Evolutionary conservation across 768 basidiomycete genomes (phyloP).

Genomic region (Mrakia blollopis): DNA sequence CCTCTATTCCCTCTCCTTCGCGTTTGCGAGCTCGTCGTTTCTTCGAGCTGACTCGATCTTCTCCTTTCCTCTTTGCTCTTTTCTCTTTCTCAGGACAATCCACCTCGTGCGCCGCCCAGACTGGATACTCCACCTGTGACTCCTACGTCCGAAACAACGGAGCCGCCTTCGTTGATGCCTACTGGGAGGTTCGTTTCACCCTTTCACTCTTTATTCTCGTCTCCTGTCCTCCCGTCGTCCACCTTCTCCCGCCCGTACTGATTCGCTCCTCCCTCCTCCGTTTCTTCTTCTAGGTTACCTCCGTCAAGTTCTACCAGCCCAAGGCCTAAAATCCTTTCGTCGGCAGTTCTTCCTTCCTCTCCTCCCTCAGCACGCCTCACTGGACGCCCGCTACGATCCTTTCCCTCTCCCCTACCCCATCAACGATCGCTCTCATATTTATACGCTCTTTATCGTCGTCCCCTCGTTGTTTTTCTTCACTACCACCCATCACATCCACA

Average conservation of each 20-base stretch:
- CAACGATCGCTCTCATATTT: too few relatives aligned
- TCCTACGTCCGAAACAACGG: slow-evolving; percentile 72
- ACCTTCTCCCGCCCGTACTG: slow-evolving; percentile 12
- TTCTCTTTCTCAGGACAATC: slow-evolving; percentile 56
- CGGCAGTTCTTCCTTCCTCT: neutral
- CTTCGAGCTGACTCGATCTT: neutral
- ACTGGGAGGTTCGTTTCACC: slow-evolving; percentile 51
- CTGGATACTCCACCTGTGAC: slow-evolving; percentile 74
- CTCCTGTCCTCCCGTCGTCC: neutral
- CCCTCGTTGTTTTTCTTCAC: too few relatives aligned
- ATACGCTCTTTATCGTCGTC: too few relatives aligned
- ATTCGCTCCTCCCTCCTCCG: neutral
- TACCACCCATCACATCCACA: too few relatives aligned
- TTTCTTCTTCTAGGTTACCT: slow-evolving; percentile 60
- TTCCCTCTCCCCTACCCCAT: neutral
- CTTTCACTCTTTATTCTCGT: slow-evolving; percentile 13
- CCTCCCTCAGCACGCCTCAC: neutral
- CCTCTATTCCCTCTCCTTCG: neutral
- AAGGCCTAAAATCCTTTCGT: neutral
- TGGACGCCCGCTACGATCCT: neutral
- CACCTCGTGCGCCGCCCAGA: slow-evolving; percentile 75
- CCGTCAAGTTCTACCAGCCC: slow-evolving; percentile 65
- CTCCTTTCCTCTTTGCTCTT: too few relatives aligned
- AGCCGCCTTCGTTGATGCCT: slow-evolving; percentile 65
- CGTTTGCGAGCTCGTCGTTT: neutral